Evolutionary conservation across 371 early-diverging fungal genomes (phyloP).

Genomic region (Lichtheimia hyalospora): DNA sequence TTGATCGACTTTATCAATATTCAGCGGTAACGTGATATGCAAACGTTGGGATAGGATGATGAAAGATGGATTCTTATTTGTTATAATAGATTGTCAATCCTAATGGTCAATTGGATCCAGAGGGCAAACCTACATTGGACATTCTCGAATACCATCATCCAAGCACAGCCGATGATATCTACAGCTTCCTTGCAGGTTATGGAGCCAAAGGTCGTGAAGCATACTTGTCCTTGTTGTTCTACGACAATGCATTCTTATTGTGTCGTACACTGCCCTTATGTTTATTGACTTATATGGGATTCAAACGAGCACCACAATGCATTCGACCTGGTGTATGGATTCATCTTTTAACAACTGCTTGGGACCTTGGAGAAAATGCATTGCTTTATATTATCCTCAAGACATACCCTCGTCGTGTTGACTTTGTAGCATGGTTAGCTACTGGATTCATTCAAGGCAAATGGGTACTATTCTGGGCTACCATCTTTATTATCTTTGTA

Average conservation of each 20-base stretch:
- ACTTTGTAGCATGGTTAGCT: constrained; percentile 17
- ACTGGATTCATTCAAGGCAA: constrained; percentile 34
- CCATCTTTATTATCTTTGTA: constrained; percentile 23
- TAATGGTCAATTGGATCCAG: constrained; percentile 23
- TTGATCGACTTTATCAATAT: constrained; percentile 45
- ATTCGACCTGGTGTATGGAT: constrained; percentile 42
- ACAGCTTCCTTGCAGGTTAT: constrained; percentile 30
- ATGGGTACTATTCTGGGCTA: constrained; percentile 32
- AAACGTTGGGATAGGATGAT: too few relatives aligned
- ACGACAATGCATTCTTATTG: constrained; percentile 36
- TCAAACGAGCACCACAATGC: constrained; percentile 27
- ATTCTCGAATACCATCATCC: constrained; percentile 45
- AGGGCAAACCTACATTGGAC: constrained; percentile 36
- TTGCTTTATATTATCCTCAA: constrained; percentile 27
- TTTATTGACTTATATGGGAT: constrained; percentile 35
- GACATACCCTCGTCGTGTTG: constrained; percentile 32
- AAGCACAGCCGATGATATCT: constrained; percentile 29
- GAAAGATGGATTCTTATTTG: too few relatives aligned
- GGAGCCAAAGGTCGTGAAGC: constrained; percentile 44
- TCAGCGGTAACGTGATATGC: constrained; percentile 30
- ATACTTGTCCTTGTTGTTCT: constrained; percentile 32
- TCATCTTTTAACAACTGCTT: constrained; percentile 24
- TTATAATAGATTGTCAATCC: constrained; percentile 50
- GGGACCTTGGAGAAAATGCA: constrained; percentile 34
- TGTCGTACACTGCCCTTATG: constrained; percentile 35